Evolutionary conservation across 306 rosid genomes (phyloP).

Genomic region (Corylus heterophylla): DNA sequence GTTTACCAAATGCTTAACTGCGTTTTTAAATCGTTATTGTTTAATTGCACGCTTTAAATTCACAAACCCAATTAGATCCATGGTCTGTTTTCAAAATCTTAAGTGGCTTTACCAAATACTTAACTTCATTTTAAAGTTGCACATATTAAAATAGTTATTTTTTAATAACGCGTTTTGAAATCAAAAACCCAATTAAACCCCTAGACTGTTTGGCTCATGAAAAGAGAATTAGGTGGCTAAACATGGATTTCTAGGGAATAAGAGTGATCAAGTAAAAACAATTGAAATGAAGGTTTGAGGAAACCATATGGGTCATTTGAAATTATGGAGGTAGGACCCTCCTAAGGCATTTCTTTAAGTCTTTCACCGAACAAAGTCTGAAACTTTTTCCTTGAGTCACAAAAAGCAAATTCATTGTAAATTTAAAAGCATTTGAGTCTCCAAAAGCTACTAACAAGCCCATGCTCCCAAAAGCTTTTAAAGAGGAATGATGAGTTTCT

Average conservation of each 20-base stretch:
- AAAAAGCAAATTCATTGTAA: conserved; percentile 49
- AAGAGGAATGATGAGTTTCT: conserved; percentile 61
- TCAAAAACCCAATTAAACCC: too few relatives aligned
- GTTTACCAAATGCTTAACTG: too few relatives aligned
- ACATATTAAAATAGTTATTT: too few relatives aligned
- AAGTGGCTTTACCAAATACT: too few relatives aligned
- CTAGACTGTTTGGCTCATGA: background rate
- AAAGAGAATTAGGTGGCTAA: conserved; percentile 2
- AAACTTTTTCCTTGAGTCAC: conserved; percentile 53
- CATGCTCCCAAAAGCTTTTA: conserved; percentile 76
- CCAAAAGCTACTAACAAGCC: conserved; percentile 64
- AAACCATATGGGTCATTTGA: conserved; percentile 19
- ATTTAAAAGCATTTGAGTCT: conserved; percentile 56
- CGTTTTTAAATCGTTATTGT: too few relatives aligned
- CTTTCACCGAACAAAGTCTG: conserved; percentile 52
- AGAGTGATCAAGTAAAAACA: background rate
- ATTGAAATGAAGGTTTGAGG: conserved; percentile 1
- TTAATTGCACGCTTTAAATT: too few relatives aligned
- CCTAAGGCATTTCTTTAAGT: conserved; percentile 39
- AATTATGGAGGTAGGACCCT: conserved; percentile 59
- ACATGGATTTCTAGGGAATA: conserved; percentile 14
- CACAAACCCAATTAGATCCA: too few relatives aligned
- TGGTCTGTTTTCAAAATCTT: background rate
- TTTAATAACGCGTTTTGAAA: too few relatives aligned
- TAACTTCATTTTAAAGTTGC: too few relatives aligned